A percentile compares a stretch with the other conserved stretches of the same genome.
Conservation (phyloP, 306 rosid genomes). For the Vachellia collinsii region DNA sequence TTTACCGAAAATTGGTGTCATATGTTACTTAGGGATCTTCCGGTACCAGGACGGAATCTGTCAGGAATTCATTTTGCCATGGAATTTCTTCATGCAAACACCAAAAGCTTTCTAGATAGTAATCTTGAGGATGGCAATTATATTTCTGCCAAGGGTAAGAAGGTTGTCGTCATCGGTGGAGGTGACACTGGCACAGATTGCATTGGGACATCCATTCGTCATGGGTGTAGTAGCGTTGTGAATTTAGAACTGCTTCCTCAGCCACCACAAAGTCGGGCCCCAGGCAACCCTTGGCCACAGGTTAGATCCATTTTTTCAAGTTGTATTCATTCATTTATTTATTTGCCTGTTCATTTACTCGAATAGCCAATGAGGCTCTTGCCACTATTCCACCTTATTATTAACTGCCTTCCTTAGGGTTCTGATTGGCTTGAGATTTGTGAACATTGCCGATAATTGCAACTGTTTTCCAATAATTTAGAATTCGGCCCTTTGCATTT, state of each 20-base stretch:
- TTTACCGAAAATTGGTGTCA: not conserved
- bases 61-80: conserved; percentile 95
- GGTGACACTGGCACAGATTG: conserved; percentile 99
- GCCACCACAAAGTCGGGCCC: conserved; percentile 86
- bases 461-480: not conserved
- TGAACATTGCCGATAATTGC: not conserved
- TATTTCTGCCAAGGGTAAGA: conserved; percentile 95
- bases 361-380: not conserved
- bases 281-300: conserved; percentile 97
- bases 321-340: too few relatives aligned
- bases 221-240: conserved; percentile 70
- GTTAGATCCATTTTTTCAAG: conserved; percentile 30
- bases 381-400: not conserved
- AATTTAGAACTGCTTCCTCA: conserved; percentile 83
- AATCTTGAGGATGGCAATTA: conserved; percentile 76
- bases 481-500: not conserved
- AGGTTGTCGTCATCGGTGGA: conserved; percentile 94
- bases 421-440: not conserved
- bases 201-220: conserved; percentile 94
- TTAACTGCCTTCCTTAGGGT: not conserved
- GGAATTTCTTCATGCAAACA: conserved; percentile 96
- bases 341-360: not conserved
- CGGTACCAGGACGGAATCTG: conserved; percentile 91
- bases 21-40: conserved; percentile 77
- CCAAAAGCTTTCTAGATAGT: conserved; percentile 98